Evolutionary conservation across 768 basidiomycete species (phyloP).

Genomic region (Lentinula aciculospora): DNA sequence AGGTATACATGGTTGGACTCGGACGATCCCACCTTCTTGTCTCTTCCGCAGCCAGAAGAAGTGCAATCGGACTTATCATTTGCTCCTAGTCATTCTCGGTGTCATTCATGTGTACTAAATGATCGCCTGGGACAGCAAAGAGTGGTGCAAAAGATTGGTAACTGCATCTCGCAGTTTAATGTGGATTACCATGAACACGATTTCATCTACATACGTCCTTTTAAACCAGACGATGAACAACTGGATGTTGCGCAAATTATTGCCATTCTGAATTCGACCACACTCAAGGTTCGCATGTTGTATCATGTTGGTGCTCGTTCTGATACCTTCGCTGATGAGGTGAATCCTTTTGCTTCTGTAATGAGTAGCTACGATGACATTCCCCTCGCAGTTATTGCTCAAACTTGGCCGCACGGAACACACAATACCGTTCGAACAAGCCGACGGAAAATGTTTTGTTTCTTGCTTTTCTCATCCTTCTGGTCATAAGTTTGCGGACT

Average conservation of each 20-base stretch:
- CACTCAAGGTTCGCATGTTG: not conserved
- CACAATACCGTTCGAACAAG: constrained; percentile 23
- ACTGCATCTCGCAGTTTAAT: constrained; percentile 32
- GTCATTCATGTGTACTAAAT: constrained; percentile 43
- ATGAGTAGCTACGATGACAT: not conserved
- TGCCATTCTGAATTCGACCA: constrained; percentile 18
- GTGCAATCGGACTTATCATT: constrained; percentile 19
- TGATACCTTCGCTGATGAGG: constrained; percentile 6
- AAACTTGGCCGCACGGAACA: not conserved
- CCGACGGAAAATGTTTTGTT: constrained; percentile 56
- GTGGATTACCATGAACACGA: constrained; percentile 52
- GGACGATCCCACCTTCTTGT: constrained; percentile 37
- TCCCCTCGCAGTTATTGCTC: not conserved
- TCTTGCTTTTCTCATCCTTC: constrained; percentile 22
- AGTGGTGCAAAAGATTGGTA: constrained; percentile 12
- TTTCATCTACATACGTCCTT: constrained; percentile 50
- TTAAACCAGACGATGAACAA: constrained; percentile 19
- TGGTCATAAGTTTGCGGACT: constrained; percentile 26
- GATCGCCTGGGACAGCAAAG: constrained; percentile 19
- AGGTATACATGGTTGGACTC: constrained; percentile 51
- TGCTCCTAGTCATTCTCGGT: constrained; percentile 29
- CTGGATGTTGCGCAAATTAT: constrained; percentile 56
- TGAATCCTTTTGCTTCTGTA: not conserved
- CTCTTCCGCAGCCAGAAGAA: constrained; percentile 32
- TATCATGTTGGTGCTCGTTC: not conserved